These are phyloP conservation scores for Myriosclerotinia curreyana DNA, from an alignment of 2,329 filamentous ascomycete genomes.

Conservation along the genomic window DNA sequence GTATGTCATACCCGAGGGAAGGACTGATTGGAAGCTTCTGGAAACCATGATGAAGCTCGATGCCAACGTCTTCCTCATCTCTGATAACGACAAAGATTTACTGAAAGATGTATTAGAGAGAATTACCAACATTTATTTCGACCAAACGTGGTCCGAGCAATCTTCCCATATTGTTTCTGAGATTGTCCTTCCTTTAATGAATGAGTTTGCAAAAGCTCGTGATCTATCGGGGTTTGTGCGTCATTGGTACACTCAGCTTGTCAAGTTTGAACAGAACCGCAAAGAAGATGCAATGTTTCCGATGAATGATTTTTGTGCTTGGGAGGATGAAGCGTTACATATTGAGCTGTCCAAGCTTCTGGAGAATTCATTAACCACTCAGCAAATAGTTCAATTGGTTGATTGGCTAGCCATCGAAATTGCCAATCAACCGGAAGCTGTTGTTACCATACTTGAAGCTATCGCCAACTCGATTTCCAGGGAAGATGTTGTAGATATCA, in stretches of 20 bases:
- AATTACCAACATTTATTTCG: conserved; percentile 35
- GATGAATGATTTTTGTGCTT: conserved; percentile 31
- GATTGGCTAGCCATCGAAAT: conserved; percentile 39
- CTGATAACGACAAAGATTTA: conserved; percentile 36
- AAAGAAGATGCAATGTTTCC: conserved; percentile 21
- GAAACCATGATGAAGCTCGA: conserved; percentile 46
- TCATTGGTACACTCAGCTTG: conserved; percentile 41
- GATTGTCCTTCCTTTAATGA: conserved; percentile 43
- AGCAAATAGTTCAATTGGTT: conserved; percentile 41
- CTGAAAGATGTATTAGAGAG: conserved; percentile 38
- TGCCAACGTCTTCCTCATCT: conserved; percentile 45
- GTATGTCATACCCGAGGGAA: conserved; percentile 31
- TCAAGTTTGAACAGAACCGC: conserved; percentile 34
- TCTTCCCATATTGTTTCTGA: conserved; percentile 37
- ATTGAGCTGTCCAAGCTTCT: conserved; percentile 36
- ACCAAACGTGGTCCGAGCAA: conserved; percentile 28
- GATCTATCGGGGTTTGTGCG: conserved; percentile 43
- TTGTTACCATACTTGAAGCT: conserved; percentile 42
- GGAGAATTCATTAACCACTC: conserved; percentile 41
- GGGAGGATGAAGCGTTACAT: conserved; percentile 38
- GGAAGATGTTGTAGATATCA: conserved; percentile 38
- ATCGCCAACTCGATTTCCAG: conserved; percentile 41
- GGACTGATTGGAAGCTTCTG: conserved; percentile 44
- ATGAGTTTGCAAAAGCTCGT: conserved; percentile 43
- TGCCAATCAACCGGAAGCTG: conserved; percentile 31